phyloP scores from a whole-genome alignment of 805 yeast species.

The Barnettozyma botsteinii region DNA sequence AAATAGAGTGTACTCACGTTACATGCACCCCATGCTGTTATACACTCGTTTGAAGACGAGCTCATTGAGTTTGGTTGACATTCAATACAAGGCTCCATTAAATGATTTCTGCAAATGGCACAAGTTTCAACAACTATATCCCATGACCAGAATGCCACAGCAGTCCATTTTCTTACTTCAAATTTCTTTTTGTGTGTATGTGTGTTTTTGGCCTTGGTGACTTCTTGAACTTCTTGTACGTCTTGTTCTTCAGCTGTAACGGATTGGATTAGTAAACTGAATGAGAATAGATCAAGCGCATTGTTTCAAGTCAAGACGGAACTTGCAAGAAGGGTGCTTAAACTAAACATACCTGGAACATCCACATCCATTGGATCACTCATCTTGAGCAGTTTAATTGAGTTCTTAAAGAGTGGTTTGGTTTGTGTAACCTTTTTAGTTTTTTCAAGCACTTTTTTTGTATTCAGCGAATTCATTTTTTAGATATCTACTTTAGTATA shows the following conservation, averaged over 20 bases:
- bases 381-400: slow-evolving; percentile 9
- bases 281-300: neutral
- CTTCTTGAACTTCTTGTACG: slow-evolving; percentile 2
- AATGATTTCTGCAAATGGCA: slow-evolving; percentile 95
- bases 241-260: neutral
- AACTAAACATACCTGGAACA: slow-evolving; percentile 18
- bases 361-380: slow-evolving; percentile 25
- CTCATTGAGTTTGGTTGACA: slow-evolving; percentile 82
- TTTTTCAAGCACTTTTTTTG: too few relatives aligned
- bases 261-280: neutral
- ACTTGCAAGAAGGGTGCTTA: too few relatives aligned
- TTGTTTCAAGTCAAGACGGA: too few relatives aligned
- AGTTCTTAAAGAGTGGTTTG: too few relatives aligned
- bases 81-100: slow-evolving; percentile 97
- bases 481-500: too few relatives aligned
- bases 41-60: slow-evolving; percentile 64
- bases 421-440: too few relatives aligned
- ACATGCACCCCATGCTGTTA: slow-evolving; percentile 96
- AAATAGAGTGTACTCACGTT: slow-evolving; percentile 30
- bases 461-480: too few relatives aligned
- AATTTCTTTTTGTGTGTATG: slow-evolving; percentile 57
- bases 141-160: slow-evolving; percentile 99
- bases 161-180: slow-evolving; percentile 97
- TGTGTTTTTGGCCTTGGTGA: slow-evolving; percentile 7
- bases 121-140: slow-evolving; percentile 92